phyloP scores from a whole-genome alignment of 192 early-diverging fungal genomes.

The Pilaira anomala region DNA sequence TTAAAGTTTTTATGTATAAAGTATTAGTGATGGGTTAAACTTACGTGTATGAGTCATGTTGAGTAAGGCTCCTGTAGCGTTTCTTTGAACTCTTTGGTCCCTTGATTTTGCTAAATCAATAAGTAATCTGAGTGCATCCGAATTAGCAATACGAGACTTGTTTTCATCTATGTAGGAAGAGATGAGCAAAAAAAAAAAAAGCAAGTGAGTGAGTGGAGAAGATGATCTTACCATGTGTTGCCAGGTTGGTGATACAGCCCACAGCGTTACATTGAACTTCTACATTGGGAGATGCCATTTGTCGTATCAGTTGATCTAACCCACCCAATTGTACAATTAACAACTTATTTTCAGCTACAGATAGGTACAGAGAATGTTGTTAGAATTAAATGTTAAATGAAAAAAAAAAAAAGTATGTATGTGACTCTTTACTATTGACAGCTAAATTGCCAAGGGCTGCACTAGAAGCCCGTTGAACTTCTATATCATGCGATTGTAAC shows the following conservation, averaged over 20 bases:
- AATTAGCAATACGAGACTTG: constrained; percentile 83
- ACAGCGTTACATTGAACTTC: constrained; percentile 93
- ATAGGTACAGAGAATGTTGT: constrained; percentile 11
- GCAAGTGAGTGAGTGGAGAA: constrained; percentile 2
- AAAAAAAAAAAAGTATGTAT: neutral
- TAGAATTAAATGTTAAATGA: neutral
- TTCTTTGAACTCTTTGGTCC: constrained; percentile 83
- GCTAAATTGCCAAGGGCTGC: constrained; percentile 88
- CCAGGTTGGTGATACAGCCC: constrained; percentile 91
- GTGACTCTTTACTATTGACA: constrained; percentile 52
- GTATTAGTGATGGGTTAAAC: neutral
- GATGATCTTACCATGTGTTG: constrained; percentile 63
- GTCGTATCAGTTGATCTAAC: constrained; percentile 77
- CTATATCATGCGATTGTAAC: constrained; percentile 76
- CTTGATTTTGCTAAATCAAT: constrained; percentile 72
- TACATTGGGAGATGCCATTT: constrained; percentile 82
- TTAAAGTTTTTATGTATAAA: neutral
- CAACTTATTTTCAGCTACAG: constrained; percentile 80
- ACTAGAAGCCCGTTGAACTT: constrained; percentile 81
- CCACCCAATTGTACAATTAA: constrained; percentile 80
- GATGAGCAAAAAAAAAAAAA: constrained; percentile 10
- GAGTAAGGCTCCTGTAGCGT: constrained; percentile 87
- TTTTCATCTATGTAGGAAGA: constrained; percentile 63
- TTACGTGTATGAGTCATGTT: constrained; percentile 88
- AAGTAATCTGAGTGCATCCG: constrained; percentile 72